phyloP scores from a whole-genome alignment of 2,329 filamentous ascomycete genomes.

The Colletotrichum tabaci region DNA sequence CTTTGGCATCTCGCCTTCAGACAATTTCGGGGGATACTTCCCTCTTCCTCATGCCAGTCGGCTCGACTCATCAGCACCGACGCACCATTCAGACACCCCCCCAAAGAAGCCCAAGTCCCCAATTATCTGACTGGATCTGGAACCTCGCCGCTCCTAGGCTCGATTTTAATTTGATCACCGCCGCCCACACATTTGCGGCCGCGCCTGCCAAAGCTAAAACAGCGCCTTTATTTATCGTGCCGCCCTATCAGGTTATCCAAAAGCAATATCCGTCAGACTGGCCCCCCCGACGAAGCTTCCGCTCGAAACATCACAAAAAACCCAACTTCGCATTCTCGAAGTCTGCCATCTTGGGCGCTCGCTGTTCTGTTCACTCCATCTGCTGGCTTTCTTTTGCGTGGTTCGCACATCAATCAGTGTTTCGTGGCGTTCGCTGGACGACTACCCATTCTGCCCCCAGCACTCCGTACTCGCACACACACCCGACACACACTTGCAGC shows the following conservation, averaged over 20 bases:
- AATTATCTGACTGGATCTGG: slow-evolving; percentile 39
- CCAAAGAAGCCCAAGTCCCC: slow-evolving; percentile 19
- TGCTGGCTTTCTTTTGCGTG: not conserved
- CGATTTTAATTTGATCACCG: slow-evolving; percentile 41
- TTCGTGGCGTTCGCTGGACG: slow-evolving; percentile 42
- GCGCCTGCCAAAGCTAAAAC: slow-evolving; percentile 40
- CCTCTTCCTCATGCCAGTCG: not conserved
- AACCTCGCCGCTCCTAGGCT: slow-evolving; percentile 35
- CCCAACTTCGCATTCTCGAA: slow-evolving; percentile 37
- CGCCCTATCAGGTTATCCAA: slow-evolving; percentile 35
- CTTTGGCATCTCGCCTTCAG: slow-evolving; percentile 8
- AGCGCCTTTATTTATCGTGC: slow-evolving; percentile 34
- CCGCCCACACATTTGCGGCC: slow-evolving; percentile 40
- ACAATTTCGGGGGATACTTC: not conserved
- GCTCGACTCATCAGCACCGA: slow-evolving; percentile 5
- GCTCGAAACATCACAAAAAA: slow-evolving; percentile 40
- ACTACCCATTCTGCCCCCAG: slow-evolving; percentile 31
- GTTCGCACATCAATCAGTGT: slow-evolving; percentile 17
- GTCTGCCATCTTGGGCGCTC: slow-evolving; percentile 38
- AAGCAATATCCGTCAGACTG: slow-evolving; percentile 33
- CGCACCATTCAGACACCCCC: not conserved
- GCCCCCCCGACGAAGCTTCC: slow-evolving; percentile 38
- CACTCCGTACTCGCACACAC: not conserved
- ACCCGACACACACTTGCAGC: slow-evolving; percentile 15
- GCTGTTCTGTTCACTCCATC: not conserved